phyloP scores from a whole-genome alignment of 352 stramenopile species.

The Pythium dissotocum region DNA sequence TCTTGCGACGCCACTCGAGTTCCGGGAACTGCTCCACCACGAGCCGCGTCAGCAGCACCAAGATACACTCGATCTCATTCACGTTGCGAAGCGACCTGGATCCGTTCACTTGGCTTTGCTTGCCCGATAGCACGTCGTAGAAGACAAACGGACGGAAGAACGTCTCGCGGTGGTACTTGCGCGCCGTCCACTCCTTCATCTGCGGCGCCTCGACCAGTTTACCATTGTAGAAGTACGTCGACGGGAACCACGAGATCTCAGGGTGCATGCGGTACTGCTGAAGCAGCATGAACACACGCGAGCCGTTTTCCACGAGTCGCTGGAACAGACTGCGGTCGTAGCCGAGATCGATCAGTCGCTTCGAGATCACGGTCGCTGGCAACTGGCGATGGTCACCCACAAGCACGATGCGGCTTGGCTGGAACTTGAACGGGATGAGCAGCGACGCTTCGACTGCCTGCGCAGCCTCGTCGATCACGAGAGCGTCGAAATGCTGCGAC shows the following conservation, averaged over 20 bases:
- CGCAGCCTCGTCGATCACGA: conserved; percentile 98
- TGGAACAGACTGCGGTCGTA: conserved; percentile 97
- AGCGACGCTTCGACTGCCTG: conserved; percentile 95
- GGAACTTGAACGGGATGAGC: conserved; percentile 96
- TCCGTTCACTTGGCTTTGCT: conserved; percentile 68
- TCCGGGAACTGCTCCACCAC: conserved; percentile 76
- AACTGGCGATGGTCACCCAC: conserved; percentile 97
- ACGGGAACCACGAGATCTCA: conserved; percentile 95
- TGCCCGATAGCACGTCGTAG: conserved; percentile 53
- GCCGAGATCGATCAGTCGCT: conserved; percentile 72
- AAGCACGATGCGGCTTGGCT: conserved; percentile 76
- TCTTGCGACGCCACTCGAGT: conserved; percentile 85
- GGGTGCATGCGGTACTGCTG: conserved; percentile 98
- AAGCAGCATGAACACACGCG: conserved; percentile 87
- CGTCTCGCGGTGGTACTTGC: conserved; percentile 55
- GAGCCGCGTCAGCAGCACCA: conserved; percentile 89
- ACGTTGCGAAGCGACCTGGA: conserved; percentile 81
- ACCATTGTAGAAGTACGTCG: conserved; percentile 93
- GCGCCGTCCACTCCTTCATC: conserved; percentile 73
- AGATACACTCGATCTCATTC: conserved; percentile 73
- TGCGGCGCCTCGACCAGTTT: conserved; percentile 86
- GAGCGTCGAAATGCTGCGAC: conserved; percentile 92
- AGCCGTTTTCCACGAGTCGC: conserved; percentile 87
- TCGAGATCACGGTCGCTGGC: conserved; percentile 96
- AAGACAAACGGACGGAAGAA: conserved; percentile 68